Conservation (phyloP, 139 green algal genomes). For the Chlorella vulgaris region DNA sequence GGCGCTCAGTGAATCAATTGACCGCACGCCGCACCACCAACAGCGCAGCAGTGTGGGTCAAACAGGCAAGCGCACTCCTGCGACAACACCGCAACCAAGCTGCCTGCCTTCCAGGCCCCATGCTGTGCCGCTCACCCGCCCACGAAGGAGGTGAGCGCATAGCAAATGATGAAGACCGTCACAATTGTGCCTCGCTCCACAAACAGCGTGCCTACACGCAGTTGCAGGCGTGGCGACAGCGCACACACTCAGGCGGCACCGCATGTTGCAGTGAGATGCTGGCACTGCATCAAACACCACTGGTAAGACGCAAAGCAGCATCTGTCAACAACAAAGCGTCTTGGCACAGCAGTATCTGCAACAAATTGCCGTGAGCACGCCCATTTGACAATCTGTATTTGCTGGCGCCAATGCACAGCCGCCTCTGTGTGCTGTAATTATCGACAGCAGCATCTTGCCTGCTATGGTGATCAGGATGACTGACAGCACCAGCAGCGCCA, state of each 20-base stretch:
- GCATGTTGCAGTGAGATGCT: neutral
- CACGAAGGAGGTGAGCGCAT: conserved; percentile 91
- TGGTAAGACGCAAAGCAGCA: too few relatives aligned
- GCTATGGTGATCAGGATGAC: conserved; percentile 94
- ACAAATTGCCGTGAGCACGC: too few relatives aligned
- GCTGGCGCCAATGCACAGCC: too few relatives aligned
- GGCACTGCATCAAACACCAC: too few relatives aligned
- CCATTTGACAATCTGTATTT: too few relatives aligned
- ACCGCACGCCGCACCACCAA: too few relatives aligned
- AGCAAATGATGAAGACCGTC: conserved; percentile 94
- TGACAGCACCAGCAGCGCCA: conserved; percentile 79
- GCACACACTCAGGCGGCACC: neutral
- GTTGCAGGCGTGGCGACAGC: neutral
- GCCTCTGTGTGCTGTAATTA: too few relatives aligned
- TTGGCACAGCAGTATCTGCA: too few relatives aligned
- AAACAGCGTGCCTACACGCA: conserved; percentile 53
- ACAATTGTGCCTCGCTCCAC: conserved; percentile 88
- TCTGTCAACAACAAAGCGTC: too few relatives aligned
- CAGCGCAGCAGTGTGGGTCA: too few relatives aligned
- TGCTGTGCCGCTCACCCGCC: conserved; percentile 49
- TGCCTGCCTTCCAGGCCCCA: neutral
- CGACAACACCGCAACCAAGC: neutral
- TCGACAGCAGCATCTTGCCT: conserved; percentile 54
- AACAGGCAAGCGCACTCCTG: too few relatives aligned
- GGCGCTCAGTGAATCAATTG: too few relatives aligned